phyloP scores from a whole-genome alignment of 768 basidiomycete species.

The Cyathus striatus region DNA sequence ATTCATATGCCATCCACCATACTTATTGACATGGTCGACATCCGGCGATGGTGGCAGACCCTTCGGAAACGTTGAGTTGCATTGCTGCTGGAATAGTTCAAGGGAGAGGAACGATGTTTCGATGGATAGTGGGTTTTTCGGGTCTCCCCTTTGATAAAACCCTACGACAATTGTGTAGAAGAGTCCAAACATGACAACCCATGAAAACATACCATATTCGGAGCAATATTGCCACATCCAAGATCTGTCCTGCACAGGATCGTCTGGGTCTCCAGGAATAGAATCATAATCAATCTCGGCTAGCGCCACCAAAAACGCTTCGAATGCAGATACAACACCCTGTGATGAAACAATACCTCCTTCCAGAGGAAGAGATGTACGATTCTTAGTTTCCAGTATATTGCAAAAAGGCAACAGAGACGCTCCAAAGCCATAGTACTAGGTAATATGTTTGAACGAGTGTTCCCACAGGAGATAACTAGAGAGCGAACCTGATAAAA shows the following conservation, averaged over 20 bases:
- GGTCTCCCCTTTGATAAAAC: slow-evolving; percentile 44
- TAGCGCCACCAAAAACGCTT: slow-evolving; percentile 36
- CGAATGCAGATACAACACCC: slow-evolving; percentile 28
- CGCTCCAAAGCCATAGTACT: slow-evolving; percentile 44
- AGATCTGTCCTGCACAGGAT: slow-evolving; percentile 36
- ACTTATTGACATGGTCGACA: slow-evolving; percentile 40
- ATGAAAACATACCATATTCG: slow-evolving; percentile 33
- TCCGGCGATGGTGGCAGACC: slow-evolving; percentile 34
- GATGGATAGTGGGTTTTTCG: slow-evolving; percentile 38
- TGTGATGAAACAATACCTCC: slow-evolving; percentile 27
- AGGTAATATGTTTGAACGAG: background rate
- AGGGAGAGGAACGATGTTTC: slow-evolving; percentile 42
- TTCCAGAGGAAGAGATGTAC: slow-evolving; percentile 29
- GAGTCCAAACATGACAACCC: no score
- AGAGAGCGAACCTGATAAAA: slow-evolving; percentile 36
- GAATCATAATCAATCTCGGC: slow-evolving; percentile 41
- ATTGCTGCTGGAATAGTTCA: slow-evolving; percentile 39
- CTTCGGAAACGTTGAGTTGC: slow-evolving; percentile 32
- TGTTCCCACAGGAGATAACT: background rate
- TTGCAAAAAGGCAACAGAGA: slow-evolving; percentile 45
- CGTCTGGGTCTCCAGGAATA: slow-evolving; percentile 32
- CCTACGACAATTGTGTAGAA: slow-evolving; percentile 25
- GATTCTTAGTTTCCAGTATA: slow-evolving; percentile 38
- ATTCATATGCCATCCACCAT: slow-evolving; percentile 48
- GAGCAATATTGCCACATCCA: slow-evolving; percentile 55